Base-by-base conservation (phyloP, 2,329 filamentous ascomycete genomes). In the Taxawa tesnikishii region DNA sequence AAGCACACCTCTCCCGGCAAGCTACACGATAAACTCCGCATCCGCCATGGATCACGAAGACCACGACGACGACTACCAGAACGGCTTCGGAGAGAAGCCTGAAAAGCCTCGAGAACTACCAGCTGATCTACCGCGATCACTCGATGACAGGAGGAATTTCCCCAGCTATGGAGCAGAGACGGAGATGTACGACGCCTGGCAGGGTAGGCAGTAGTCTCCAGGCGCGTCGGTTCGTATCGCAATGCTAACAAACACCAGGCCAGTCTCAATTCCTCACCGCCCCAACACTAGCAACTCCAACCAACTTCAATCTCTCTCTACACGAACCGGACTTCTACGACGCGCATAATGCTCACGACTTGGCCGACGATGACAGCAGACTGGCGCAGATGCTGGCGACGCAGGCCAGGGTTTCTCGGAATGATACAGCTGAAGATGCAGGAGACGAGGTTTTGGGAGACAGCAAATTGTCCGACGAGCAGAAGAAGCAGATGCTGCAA, bases 121-220 rank as follows among this genome's bases (percentile, higher is more conserved):
- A 25, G 63, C 72, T 44, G 90, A 98, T 58, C 72, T 98, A 21
- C 90, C 90, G 8, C 90, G 73, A 44, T 94, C 87, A 9, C 72
- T 98, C 34, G 80, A 98, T 56, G 90, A 98, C 62, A 75, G 90
- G 38, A 73, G 78, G 45, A 68, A 68, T 48, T 70, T 80, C 19
- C 71, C 76, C 4, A 75, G 78, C 40, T 71, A 77, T 41, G 70
- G 80, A 34, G 68, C 69, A 24, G 90, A 96, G 65, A 94, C 87
- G 25, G 90, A 96, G 65, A 84, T 94, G 63, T 98, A 96, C 56
- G 90, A 98, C 70, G 90, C 84, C 45, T 98, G 90, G 90, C 85
- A 96, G 77, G 88, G 88, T 79, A 55, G 53, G 67, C 40, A 17
- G 30, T 43, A 33, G 68, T 44, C 40, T 8, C 38, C 8, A 38